These are phyloP conservation scores for Colletotrichum liriopes DNA, from an alignment of 2,329 filamentous ascomycete genomes.

Conservation along the genomic window DNA sequence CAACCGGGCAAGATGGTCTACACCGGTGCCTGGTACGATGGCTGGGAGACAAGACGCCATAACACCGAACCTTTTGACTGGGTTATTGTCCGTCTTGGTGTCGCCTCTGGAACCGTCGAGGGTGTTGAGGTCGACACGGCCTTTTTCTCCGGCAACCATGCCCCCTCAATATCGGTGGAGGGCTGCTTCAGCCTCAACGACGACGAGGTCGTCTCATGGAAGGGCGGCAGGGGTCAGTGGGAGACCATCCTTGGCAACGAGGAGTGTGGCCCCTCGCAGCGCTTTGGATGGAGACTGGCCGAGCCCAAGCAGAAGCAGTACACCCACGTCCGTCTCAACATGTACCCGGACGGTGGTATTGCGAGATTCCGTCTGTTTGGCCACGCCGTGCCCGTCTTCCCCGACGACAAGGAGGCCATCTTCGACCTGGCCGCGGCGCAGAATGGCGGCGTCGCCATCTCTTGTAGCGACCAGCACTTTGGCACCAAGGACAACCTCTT, in stretches of 20 bases:
- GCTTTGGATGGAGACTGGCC: conserved; percentile 81
- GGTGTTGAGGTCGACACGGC: conserved; percentile 87
- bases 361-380: conserved; percentile 85
- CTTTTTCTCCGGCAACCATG: conserved; percentile 87
- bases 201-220: conserved; percentile 75
- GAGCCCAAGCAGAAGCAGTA: conserved; percentile 75
- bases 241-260: conserved; percentile 79
- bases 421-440: conserved; percentile 85
- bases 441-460: conserved; percentile 82
- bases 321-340: conserved; percentile 85
- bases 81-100: conserved; percentile 76
- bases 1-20: conserved; percentile 79
- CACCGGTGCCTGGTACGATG: conserved; percentile 80
- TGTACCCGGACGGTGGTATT: conserved; percentile 90
- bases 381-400: conserved; percentile 82
- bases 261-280: conserved; percentile 81
- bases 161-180: conserved; percentile 84
- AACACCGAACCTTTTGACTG: conserved; percentile 77
- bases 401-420: conserved; percentile 73
- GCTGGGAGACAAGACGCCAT: conserved; percentile 79
- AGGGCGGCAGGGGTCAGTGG: conserved; percentile 74
- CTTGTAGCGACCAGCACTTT: conserved; percentile 88
- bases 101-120: conserved; percentile 79
- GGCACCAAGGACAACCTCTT: conserved; percentile 86
- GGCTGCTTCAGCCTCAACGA: conserved; percentile 79